Percentiles rank a stretch among this genome's conserved stretches.
Evolutionary conservation across 2,329 filamentous ascomycete species (phyloP).

Genomic region (Torrubiella hemipterigena): DNA sequence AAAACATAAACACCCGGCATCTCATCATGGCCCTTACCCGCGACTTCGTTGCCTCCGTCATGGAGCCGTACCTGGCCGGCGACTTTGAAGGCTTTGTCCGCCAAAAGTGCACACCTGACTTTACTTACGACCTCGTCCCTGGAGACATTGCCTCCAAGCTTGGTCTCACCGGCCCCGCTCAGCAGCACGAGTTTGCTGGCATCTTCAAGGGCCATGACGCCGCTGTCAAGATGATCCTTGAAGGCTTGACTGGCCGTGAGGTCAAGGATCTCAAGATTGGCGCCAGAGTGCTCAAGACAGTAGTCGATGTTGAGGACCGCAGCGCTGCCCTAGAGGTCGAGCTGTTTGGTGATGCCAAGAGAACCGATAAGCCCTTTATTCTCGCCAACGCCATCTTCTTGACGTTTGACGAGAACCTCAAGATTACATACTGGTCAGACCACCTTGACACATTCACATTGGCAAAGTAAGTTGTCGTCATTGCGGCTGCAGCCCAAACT

Average conservation of each 20-base stretch:
- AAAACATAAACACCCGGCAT: background rate
- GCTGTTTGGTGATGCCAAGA: background rate
- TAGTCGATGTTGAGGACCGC: background rate
- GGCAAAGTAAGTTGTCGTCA: background rate
- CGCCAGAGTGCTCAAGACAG: background rate
- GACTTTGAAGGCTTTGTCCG: background rate
- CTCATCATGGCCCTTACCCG: background rate
- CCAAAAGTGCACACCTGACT: background rate
- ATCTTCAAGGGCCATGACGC: slow-evolving; percentile 18
- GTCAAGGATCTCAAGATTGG: background rate
- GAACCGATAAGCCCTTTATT: background rate
- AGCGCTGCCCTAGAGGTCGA: background rate
- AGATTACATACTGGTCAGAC: background rate
- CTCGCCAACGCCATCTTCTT: slow-evolving; percentile 1
- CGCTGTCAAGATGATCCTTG: background rate
- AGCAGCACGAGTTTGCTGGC: slow-evolving; percentile 1
- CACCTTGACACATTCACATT: slow-evolving; percentile 1
- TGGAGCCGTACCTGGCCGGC: background rate
- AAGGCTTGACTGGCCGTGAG: background rate
- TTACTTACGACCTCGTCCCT: slow-evolving; percentile 1
- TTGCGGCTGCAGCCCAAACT: no score
- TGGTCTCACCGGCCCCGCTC: background rate
- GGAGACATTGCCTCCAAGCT: slow-evolving; percentile 2
- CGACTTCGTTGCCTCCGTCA: background rate
- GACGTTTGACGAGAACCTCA: background rate